Conservation (phyloP, 2,329 filamentous ascomycete species). For the Pseudogymnoascus destructans region DNA sequence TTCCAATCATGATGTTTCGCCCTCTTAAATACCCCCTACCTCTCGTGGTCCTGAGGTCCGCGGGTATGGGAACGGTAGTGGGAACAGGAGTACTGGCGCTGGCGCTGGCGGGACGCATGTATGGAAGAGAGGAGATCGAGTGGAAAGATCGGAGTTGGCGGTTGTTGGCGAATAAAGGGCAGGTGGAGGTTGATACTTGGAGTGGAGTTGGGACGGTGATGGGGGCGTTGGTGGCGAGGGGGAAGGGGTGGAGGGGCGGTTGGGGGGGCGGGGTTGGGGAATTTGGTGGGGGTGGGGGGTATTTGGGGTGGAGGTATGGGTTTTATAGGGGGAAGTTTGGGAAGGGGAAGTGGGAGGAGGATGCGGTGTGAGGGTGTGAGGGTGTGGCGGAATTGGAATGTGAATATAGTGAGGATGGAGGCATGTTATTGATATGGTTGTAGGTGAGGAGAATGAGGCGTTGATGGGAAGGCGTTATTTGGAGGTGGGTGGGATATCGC, state of each 20-base stretch:
- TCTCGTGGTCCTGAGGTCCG: constrained; percentile 32
- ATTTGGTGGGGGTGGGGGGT: constrained; percentile 36
- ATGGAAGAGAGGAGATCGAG: constrained; percentile 43
- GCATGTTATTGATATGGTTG: background rate
- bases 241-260: constrained; percentile 30
- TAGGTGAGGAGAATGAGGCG: background rate
- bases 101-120: constrained; percentile 38
- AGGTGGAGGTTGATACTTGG: constrained; percentile 45
- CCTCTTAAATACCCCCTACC: constrained; percentile 18
- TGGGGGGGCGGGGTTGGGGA: constrained; percentile 37
- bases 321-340: constrained; percentile 32
- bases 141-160: constrained; percentile 53
- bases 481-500: background rate
- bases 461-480: background rate
- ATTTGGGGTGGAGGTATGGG: constrained; percentile 38
- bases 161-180: constrained; percentile 42
- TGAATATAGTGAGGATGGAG: background rate
- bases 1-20: background rate
- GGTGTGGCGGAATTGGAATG: too few species aligned
- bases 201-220: constrained; percentile 33
- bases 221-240: constrained; percentile 25
- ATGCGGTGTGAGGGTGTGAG: background rate
- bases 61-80: constrained; percentile 34
- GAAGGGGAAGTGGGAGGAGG: background rate
- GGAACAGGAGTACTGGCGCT: constrained; percentile 33